Percentiles rank a stretch among this genome's conserved stretches.
These are phyloP conservation scores for Xylariaceae sp. DNA, from an alignment of 2,329 filamentous ascomycete species.

Conservation along the genomic window DNA sequence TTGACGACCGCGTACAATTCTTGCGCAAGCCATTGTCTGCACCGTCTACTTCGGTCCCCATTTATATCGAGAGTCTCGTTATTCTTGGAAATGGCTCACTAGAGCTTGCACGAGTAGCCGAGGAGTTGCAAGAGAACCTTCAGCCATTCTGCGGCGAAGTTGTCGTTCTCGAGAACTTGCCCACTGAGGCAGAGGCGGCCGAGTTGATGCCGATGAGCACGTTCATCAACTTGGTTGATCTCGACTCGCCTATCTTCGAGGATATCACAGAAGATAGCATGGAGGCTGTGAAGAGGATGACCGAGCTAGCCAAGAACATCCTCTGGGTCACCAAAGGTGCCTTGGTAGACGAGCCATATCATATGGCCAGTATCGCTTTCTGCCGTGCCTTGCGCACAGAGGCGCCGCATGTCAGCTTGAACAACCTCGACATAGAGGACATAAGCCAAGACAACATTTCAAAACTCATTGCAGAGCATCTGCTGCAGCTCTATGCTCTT, in stretches of 20 bases:
- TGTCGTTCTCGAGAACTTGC: constrained; percentile 8
- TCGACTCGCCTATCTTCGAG: constrained; percentile 15
- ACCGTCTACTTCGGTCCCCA: neutral
- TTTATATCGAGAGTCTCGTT: constrained; percentile 10
- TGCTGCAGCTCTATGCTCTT: constrained; percentile 6
- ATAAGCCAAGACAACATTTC: neutral
- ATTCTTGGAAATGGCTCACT: constrained; percentile 5
- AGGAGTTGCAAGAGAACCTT: constrained; percentile 8
- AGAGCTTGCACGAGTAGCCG: constrained; percentile 1
- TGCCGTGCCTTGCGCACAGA: constrained; percentile 2
- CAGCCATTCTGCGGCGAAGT: constrained; percentile 8
- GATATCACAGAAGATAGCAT: constrained; percentile 11
- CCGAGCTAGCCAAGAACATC: constrained; percentile 35
- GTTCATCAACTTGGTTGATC: constrained; percentile 12
- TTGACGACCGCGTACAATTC: constrained; percentile 13
- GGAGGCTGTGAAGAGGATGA: constrained; percentile 19
- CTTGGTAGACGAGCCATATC: constrained; percentile 30
- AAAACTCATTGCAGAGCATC: constrained; percentile 8
- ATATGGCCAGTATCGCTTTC: constrained; percentile 12
- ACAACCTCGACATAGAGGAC: constrained; percentile 16
- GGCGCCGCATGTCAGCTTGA: constrained; percentile 21
- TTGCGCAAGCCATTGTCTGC: constrained; percentile 10
- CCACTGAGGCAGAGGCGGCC: constrained; percentile 3
- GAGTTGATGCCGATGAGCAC: constrained; percentile 7
- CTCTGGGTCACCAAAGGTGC: constrained; percentile 49